These are phyloP conservation scores for Erythrophleum fordii DNA, from an alignment of 306 rosid species.

Conservation along the genomic window DNA sequence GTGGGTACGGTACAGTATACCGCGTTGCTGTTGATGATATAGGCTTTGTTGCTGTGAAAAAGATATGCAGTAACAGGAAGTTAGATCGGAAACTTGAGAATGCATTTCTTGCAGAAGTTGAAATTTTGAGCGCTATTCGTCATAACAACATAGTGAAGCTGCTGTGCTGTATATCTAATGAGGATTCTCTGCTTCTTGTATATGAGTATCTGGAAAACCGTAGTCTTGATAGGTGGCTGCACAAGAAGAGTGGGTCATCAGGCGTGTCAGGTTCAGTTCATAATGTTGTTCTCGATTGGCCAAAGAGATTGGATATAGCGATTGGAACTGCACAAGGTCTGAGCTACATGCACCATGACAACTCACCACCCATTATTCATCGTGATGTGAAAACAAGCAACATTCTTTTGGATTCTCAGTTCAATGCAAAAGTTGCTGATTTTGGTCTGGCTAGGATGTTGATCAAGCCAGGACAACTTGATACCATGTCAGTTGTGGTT, in stretches of 20 bases:
- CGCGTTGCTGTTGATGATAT: constrained; percentile 50
- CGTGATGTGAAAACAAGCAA: constrained; percentile 84
- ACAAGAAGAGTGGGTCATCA: constrained; percentile 42
- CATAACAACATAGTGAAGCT: constrained; percentile 84
- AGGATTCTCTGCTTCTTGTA: constrained; percentile 71
- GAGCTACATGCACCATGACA: constrained; percentile 85
- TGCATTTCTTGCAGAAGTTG: constrained; percentile 75
- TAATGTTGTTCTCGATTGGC: constrained; percentile 58
- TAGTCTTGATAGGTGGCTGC: constrained; percentile 82
- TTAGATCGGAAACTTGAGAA: constrained; percentile 66
- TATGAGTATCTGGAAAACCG: constrained; percentile 69
- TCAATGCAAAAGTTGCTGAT: constrained; percentile 84
- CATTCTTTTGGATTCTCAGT: constrained; percentile 70
- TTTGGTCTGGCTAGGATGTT: constrained; percentile 83
- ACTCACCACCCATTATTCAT: constrained; percentile 70
- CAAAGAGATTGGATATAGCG: constrained; percentile 71
- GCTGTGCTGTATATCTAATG: constrained; percentile 63
- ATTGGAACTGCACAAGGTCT: constrained; percentile 79
- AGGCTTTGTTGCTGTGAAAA: constrained; percentile 72
- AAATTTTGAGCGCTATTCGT: constrained; percentile 68
- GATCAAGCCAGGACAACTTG: constrained; percentile 69
- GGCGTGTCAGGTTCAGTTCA: constrained; percentile 37
- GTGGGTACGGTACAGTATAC: constrained; percentile 88
- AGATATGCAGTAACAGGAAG: constrained; percentile 57
- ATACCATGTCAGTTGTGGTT: constrained; percentile 76